These are phyloP conservation scores for Gastrodia elata DNA, from an alignment of 106 monocot species.

Conservation along the genomic window DNA sequence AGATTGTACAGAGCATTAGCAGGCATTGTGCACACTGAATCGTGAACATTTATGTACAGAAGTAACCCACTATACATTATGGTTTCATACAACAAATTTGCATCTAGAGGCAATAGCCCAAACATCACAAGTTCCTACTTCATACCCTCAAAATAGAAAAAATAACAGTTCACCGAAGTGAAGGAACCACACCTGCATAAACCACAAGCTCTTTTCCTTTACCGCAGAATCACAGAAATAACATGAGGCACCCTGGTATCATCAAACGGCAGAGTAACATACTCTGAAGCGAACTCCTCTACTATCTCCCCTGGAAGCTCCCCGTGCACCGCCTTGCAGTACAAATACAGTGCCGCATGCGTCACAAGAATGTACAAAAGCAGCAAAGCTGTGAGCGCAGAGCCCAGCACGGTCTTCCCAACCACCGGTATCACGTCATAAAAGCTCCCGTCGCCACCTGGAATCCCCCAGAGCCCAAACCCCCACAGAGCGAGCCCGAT, in stretches of 20 bases:
- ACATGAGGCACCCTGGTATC: slow-evolving; percentile 44
- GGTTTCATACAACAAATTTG: slow-evolving; percentile 4
- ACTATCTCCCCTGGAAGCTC: slow-evolving; percentile 58
- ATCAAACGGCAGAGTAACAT: slow-evolving; percentile 48
- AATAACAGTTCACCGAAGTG: background rate
- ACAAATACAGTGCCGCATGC: slow-evolving; percentile 36
- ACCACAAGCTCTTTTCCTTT: background rate
- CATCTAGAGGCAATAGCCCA: background rate
- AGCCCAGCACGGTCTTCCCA: slow-evolving; percentile 26
- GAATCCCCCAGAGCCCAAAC: slow-evolving; percentile 4
- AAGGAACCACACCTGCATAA: background rate
- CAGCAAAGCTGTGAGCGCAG: slow-evolving; percentile 18
- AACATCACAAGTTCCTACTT: background rate
- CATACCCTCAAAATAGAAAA: background rate
- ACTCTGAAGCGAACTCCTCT: slow-evolving; percentile 45
- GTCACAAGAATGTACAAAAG: slow-evolving; percentile 37
- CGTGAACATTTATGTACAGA: slow-evolving; percentile 9
- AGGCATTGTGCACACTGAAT: background rate
- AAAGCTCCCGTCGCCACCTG: background rate
- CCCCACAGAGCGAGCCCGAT: slow-evolving; percentile 30
- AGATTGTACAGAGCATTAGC: background rate
- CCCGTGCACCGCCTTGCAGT: slow-evolving; percentile 56
- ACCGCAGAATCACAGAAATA: slow-evolving; percentile 38
- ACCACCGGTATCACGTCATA: slow-evolving; percentile 20
- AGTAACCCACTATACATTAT: background rate